Evolutionary conservation across 352 stramenopile species (phyloP), one percentile per base, ranked within the genome.

Genomic region (Labyrinthula sp.): DNA sequence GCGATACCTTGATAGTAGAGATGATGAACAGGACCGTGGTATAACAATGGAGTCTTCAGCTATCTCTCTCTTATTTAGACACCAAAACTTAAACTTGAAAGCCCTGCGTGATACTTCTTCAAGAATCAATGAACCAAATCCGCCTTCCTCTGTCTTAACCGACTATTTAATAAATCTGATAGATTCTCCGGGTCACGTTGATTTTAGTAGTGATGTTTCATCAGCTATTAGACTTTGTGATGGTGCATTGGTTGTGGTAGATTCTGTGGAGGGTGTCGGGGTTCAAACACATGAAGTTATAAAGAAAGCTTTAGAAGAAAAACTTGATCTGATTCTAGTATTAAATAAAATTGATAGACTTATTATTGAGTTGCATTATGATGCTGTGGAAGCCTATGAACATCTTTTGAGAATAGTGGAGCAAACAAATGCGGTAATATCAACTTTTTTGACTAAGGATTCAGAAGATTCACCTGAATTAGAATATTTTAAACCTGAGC

Each of bases 311-410:
- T 87, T 82, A 66, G 61, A 79, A 23, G 80, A 94, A 60, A 71
- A 84, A 30, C 75, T 94, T 38, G 73, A 80, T 2, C 78, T 81
- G 3, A 82, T 88, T 48, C 69, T 95, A 18, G 76, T 95, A 12
- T 75, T 95, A 48, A 95, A 95, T 62, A 95, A 95, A 61, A 75
- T 95, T 45, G 86, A 95, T 63, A 71, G 86, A 7, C 62, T 95
- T 21, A 83, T 86, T 58, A 75, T 77, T 10, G 79, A 93, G 60
- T 62, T 94, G 20, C 75, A 85, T 41, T 73, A 92, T 30, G 80
- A 73, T 26, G 65, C 76, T 1, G 66, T 65, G 15, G 82, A 94
- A 50, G 78, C 80, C 3, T 93, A 91, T 67, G 66, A 89, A 38
- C 67, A 81, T 40, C 71, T 95, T 17, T 72, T 80, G 54, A 73